These are phyloP conservation scores for Fusarium compactum DNA, from an alignment of 2,329 filamentous ascomycete genomes.

Conservation along the genomic window DNA sequence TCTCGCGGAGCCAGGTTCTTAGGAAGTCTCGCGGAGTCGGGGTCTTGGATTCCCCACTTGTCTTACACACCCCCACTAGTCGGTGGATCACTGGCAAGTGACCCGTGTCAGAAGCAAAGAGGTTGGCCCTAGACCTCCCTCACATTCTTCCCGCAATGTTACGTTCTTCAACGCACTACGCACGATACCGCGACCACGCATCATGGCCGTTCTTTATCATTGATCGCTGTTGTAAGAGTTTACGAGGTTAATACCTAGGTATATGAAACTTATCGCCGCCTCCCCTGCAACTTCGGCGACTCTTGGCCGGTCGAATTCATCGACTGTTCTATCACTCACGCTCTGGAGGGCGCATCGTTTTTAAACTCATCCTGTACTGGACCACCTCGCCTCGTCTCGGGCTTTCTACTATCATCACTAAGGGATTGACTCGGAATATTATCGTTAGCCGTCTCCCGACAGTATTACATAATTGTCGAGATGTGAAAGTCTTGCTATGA, in stretches of 20 bases:
- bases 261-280: too few relatives aligned
- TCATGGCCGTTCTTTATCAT: background rate
- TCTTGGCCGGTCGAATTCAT: too few relatives aligned
- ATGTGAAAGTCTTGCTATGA: background rate
- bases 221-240: background rate
- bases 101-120: background rate
- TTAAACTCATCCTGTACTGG: background rate
- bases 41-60: background rate
- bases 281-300: too few relatives aligned
- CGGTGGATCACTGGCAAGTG: background rate
- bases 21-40: background rate
- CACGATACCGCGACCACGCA: background rate
- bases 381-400: background rate
- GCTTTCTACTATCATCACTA: background rate
- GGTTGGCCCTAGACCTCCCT: background rate
- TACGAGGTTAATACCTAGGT: too few relatives aligned
- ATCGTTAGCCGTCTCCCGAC: background rate
- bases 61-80: background rate
- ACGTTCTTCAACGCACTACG: background rate
- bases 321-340: too few relatives aligned
- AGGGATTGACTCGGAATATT: background rate
- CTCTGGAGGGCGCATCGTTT: too few relatives aligned
- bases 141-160: background rate
- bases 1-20: background rate
- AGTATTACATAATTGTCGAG: background rate